Conservation (phyloP, 345 rosid species). For the Cardamine occulta region DNA sequence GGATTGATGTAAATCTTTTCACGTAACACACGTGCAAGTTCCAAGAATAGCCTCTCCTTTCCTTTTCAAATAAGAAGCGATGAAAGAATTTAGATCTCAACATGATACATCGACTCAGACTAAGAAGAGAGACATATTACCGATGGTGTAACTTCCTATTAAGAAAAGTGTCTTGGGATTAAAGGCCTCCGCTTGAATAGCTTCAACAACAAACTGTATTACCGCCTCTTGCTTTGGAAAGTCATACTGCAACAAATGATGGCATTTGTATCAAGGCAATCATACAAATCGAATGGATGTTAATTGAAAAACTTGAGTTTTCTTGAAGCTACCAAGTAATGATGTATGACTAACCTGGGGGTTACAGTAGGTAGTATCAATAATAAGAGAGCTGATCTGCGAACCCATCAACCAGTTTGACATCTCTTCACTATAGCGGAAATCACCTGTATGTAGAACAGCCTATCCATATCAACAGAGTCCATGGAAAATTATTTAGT, state of each 20-base stretch:
- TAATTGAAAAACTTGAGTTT: background rate
- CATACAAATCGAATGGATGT: background rate
- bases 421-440: constrained; percentile 76
- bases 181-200: constrained; percentile 95
- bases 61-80: constrained; percentile 50
- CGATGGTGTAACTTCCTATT: constrained; percentile 93
- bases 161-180: constrained; percentile 88
- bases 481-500: background rate
- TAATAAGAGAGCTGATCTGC: constrained; percentile 75
- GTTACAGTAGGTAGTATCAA: constrained; percentile 96
- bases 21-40: constrained; percentile 79
- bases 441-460: constrained; percentile 93
- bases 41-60: constrained; percentile 93
- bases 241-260: constrained; percentile 68
- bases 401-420: constrained; percentile 47
- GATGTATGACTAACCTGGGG: constrained; percentile 65
- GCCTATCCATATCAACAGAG: constrained; percentile 49
- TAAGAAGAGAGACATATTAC: constrained; percentile 44
- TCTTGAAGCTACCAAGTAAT: background rate
- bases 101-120: constrained; percentile 15
- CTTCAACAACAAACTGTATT: constrained; percentile 89
- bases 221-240: constrained; percentile 95
- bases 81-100: background rate
- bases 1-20: constrained; percentile 71
- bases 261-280: background rate